phyloP scores from a whole-genome alignment of 2,329 filamentous ascomycete species.

The Capronia coronata region DNA sequence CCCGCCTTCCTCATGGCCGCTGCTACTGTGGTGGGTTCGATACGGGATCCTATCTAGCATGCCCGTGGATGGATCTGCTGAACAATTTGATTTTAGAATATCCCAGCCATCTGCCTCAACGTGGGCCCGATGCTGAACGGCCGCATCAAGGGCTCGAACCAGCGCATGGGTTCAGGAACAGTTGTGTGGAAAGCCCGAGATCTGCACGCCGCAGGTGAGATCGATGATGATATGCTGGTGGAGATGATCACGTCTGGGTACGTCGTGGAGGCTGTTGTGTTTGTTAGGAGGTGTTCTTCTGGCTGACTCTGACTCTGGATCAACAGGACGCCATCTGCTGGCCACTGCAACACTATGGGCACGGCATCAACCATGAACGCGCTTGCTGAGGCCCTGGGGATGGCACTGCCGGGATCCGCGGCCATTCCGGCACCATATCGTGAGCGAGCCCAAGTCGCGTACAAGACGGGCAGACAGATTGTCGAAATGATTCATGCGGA shows the following conservation, averaged over 20 bases:
- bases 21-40: slow-evolving; percentile 40
- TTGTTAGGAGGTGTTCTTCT: background rate
- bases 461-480: slow-evolving; percentile 45
- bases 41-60: too few species aligned
- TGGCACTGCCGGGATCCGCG: slow-evolving; percentile 48
- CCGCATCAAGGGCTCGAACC: slow-evolving; percentile 34
- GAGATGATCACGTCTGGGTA: slow-evolving; percentile 43
- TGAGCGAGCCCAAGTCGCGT: slow-evolving; percentile 44
- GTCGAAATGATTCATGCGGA: slow-evolving; percentile 47
- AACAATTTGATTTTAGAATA: slow-evolving; percentile 36
- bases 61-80: slow-evolving; percentile 7
- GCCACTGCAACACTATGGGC: slow-evolving; percentile 51
- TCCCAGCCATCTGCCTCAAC: slow-evolving; percentile 48
- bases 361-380: slow-evolving; percentile 51
- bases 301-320: background rate
- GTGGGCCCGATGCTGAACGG: slow-evolving; percentile 51
- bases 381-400: slow-evolving; percentile 48
- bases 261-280: slow-evolving; percentile 11
- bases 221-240: slow-evolving; percentile 41
- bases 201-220: slow-evolving; percentile 43
- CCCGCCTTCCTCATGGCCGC: slow-evolving; percentile 49
- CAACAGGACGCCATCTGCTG: slow-evolving; percentile 41
- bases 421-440: slow-evolving; percentile 49
- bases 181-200: slow-evolving; percentile 48
- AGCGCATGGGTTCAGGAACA: slow-evolving; percentile 42